Evolutionary conservation across 176 grass and related monocot species (phyloP).

Genomic region (Cenchrus fungigraminus): DNA sequence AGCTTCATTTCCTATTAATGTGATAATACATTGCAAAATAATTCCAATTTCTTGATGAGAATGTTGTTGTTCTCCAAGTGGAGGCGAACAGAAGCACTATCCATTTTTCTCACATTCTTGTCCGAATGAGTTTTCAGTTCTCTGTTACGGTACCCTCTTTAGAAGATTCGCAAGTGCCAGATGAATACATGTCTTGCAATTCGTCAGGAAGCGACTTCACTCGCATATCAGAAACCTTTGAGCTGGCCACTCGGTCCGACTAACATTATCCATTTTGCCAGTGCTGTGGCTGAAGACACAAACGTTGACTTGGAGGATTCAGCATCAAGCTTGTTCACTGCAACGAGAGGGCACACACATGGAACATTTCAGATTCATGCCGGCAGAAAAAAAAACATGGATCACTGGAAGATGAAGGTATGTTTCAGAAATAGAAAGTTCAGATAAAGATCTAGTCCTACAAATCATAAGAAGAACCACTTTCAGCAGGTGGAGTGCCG

Average conservation of each 20-base stretch:
- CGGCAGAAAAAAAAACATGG: background rate
- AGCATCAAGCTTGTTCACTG: constrained; percentile 75
- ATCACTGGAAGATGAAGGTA: background rate
- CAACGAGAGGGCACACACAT: background rate
- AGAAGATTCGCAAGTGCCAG: constrained; percentile 29
- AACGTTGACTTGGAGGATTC: constrained; percentile 81
- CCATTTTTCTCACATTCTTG: constrained; percentile 1
- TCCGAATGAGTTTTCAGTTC: background rate
- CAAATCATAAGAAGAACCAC: too few species aligned
- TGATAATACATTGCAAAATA: background rate
- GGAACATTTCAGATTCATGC: background rate
- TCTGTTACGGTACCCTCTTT: constrained; percentile 23
- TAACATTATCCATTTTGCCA: constrained; percentile 86
- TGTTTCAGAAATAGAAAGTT: background rate
- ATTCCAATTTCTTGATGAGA: constrained; percentile 18
- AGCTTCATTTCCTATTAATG: background rate
- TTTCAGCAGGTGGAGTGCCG: too few species aligned
- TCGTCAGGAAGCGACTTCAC: background rate
- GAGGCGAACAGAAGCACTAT: background rate
- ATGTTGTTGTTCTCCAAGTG: background rate
- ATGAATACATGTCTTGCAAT: background rate
- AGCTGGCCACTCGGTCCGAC: constrained; percentile 68
- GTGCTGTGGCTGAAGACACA: constrained; percentile 72
- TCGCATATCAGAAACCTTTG: constrained; percentile 67
- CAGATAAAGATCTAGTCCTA: background rate